Percentiles rank a stretch among this genome's conserved stretches.
Evolutionary conservation across 2,329 filamentous ascomycete species (phyloP).

Genomic region (Penicillium sp.): DNA sequence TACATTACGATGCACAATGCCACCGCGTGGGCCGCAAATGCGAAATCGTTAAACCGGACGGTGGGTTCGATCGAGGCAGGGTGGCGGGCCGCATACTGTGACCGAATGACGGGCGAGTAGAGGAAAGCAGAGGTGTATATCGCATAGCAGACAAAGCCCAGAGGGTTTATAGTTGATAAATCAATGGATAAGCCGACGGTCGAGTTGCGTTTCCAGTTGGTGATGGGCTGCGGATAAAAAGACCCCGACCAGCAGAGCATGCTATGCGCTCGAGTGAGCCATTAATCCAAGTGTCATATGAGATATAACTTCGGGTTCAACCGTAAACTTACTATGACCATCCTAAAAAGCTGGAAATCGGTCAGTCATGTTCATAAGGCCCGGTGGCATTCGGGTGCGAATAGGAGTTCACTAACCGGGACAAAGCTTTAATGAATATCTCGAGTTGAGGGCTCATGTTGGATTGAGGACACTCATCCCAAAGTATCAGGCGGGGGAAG

Average conservation of each 20-base stretch:
- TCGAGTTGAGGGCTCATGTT: conserved; percentile 28
- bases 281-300: not conserved
- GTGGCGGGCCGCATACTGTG: conserved; percentile 76
- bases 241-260: conserved; percentile 71
- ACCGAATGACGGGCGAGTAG: conserved; percentile 66
- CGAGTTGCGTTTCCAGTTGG: conserved; percentile 67
- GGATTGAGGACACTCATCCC: conserved; percentile 4
- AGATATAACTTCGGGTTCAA: not conserved
- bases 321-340: conserved; percentile 55
- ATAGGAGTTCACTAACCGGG: conserved; percentile 29
- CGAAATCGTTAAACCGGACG: conserved; percentile 80
- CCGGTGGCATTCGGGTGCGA: not conserved
- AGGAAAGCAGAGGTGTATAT: conserved; percentile 67
- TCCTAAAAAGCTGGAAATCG: conserved; percentile 52
- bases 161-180: conserved; percentile 65
- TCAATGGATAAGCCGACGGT: conserved; percentile 80
- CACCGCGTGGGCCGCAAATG: conserved; percentile 74
- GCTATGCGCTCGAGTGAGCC: conserved; percentile 21
- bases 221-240: conserved; percentile 82
- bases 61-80: conserved; percentile 65
- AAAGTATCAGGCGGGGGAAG: not conserved
- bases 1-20: conserved; percentile 63
- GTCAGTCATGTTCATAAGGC: conserved; percentile 15
- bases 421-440: conserved; percentile 34
- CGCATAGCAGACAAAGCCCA: conserved; percentile 59